A percentile compares a stretch with the other conserved stretches of the same genome.
phyloP scores from a whole-genome alignment of 345 rosid species.

The Brassica rapa region DNA sequence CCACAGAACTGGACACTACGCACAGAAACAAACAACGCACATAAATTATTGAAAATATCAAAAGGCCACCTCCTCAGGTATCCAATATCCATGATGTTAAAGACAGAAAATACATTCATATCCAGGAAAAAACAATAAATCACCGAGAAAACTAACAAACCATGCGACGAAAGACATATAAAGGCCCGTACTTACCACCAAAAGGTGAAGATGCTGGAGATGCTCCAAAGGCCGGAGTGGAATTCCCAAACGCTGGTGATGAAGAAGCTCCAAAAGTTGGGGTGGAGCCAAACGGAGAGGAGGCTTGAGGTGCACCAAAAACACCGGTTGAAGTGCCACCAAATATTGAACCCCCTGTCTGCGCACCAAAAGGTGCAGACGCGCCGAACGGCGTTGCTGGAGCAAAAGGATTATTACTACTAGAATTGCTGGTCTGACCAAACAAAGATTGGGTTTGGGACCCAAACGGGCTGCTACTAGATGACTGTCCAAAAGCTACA shows the following conservation, averaged over 20 bases:
- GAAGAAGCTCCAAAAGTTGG: constrained; percentile 75
- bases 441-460: constrained; percentile 72
- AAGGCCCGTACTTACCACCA: constrained; percentile 57
- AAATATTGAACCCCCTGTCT: constrained; percentile 75
- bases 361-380: constrained; percentile 76
- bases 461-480: constrained; percentile 73
- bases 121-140: background rate
- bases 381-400: constrained; percentile 69
- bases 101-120: constrained; percentile 8
- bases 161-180: background rate
- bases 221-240: constrained; percentile 70
- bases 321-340: constrained; percentile 93
- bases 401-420: constrained; percentile 77
- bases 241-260: constrained; percentile 75
- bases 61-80: background rate
- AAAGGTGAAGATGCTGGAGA: constrained; percentile 76
- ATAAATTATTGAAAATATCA: background rate
- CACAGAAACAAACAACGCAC: background rate
- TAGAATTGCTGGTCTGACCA: constrained; percentile 71
- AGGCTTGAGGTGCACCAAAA: constrained; percentile 72
- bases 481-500: constrained; percentile 85
- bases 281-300: constrained; percentile 68
- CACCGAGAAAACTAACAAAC: background rate
- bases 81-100: constrained; percentile 4
- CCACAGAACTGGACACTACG: background rate